Percentiles rank a stretch among this genome's conserved stretches.
These are phyloP conservation scores for Candida neerlandica DNA, from an alignment of 1,139 yeast genomes.

Conservation along the genomic window DNA sequence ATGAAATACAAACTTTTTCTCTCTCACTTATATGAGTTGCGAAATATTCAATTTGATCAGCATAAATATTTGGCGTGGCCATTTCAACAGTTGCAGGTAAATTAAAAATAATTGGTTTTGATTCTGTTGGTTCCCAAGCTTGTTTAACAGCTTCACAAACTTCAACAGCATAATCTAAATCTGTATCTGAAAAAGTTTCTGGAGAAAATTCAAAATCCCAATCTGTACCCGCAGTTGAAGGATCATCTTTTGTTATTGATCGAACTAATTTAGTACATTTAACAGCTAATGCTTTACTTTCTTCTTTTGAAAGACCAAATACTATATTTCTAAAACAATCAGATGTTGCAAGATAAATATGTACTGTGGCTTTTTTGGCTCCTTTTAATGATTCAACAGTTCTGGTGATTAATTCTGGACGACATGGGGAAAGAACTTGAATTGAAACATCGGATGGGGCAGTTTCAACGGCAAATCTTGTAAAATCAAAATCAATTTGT, in stretches of 20 bases:
- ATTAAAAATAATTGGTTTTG: conserved; percentile 48
- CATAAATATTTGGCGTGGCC: conserved; percentile 51
- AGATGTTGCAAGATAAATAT: conserved; percentile 50
- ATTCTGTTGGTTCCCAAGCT: conserved; percentile 49
- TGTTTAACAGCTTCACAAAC: conserved; percentile 50
- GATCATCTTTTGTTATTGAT: conserved; percentile 45
- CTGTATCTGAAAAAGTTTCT: conserved; percentile 50
- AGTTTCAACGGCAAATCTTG: conserved; percentile 49
- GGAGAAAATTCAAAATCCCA: conserved; percentile 53
- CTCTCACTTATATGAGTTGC: conserved; percentile 43
- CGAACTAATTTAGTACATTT: conserved; percentile 44
- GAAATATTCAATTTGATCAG: conserved; percentile 53
- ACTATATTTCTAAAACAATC: conserved; percentile 51
- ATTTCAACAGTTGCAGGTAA: conserved; percentile 55
- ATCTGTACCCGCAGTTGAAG: conserved; percentile 39
- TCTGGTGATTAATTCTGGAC: conserved; percentile 47
- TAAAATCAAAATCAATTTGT: conserved; percentile 52
- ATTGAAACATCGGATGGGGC: conserved; percentile 50
- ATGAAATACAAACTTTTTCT: conserved; percentile 48
- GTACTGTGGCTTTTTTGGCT: conserved; percentile 51
- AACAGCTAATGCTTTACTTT: conserved; percentile 44
- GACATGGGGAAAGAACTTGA: conserved; percentile 50
- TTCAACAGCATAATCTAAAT: conserved; percentile 45
- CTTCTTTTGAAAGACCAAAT: conserved; percentile 44
- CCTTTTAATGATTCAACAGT: conserved; percentile 51